Conservation (phyloP, 805 yeast species). For the Brettanomyces custersianus region DNA sequence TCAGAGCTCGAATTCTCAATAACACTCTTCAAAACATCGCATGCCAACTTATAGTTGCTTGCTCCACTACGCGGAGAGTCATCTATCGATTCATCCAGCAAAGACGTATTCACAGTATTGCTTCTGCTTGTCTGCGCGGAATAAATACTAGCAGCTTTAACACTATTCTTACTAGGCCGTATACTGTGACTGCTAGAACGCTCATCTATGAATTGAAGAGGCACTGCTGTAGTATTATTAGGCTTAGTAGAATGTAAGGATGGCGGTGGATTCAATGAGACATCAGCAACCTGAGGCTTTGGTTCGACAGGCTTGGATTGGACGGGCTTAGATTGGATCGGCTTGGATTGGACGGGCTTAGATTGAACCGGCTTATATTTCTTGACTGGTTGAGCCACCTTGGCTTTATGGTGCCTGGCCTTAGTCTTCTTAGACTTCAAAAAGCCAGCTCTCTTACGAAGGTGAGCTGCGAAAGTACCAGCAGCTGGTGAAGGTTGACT, state of each 20-base stretch:
- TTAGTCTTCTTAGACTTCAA: neutral
- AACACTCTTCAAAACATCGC: neutral
- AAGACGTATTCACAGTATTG: neutral
- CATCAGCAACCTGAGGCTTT: neutral
- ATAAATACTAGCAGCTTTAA: neutral
- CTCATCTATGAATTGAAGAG: no score
- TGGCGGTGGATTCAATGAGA: no score
- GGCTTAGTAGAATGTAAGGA: neutral
- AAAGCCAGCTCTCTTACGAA: neutral
- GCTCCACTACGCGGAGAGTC: neutral
- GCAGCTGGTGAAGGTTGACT: neutral
- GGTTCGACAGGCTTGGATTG: neutral
- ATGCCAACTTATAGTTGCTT: neutral
- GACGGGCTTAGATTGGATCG: neutral
- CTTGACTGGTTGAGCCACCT: no score
- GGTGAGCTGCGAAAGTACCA: constrained; percentile 1
- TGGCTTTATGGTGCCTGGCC: no score
- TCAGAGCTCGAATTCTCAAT: no score
- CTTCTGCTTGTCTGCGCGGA: no score
- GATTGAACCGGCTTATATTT: no score
- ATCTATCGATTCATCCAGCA: neutral
- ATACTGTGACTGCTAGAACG: neutral
- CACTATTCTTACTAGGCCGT: neutral
- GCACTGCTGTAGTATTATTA: neutral
- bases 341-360: no score